phyloP scores from a whole-genome alignment of 1,284 basidiomycete genomes.

The Agroathelia rolfsii region DNA sequence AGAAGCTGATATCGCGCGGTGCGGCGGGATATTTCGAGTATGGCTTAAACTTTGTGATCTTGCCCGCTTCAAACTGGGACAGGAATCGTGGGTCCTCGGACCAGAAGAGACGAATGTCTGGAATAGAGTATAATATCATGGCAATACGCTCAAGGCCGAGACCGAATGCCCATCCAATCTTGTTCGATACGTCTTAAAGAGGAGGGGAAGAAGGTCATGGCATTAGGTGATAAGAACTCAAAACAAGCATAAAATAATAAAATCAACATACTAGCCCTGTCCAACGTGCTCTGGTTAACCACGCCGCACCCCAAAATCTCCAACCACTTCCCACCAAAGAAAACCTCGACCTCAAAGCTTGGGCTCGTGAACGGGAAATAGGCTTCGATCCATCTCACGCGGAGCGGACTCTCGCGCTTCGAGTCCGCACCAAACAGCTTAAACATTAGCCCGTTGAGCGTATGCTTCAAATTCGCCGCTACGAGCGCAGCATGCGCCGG shows the following conservation, averaged over 20 bases:
- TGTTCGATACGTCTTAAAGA: slow-evolving; percentile 75
- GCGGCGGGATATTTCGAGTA: slow-evolving; percentile 88
- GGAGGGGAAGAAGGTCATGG: slow-evolving; percentile 3
- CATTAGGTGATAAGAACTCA: slow-evolving; percentile 5
- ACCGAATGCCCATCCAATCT: slow-evolving; percentile 97
- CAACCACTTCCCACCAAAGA: slow-evolving; percentile 94
- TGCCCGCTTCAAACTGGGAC: slow-evolving; percentile 72
- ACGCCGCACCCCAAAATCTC: slow-evolving; percentile 96
- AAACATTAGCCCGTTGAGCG: slow-evolving; percentile 83
- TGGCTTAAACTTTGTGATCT: slow-evolving; percentile 73
- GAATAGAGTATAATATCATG: slow-evolving; percentile 96
- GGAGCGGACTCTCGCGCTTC: slow-evolving; percentile 54
- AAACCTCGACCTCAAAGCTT: slow-evolving; percentile 96
- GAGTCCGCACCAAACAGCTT: slow-evolving; percentile 65
- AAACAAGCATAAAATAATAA: slow-evolving; percentile 5
- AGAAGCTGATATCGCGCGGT: slow-evolving; percentile 89
- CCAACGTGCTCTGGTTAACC: slow-evolving; percentile 80
- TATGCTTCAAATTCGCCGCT: slow-evolving; percentile 82
- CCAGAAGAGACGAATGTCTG: slow-evolving; percentile 99
- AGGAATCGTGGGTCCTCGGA: slow-evolving; percentile 83
- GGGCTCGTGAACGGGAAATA: slow-evolving; percentile 98
- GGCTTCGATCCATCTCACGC: slow-evolving; percentile 95
- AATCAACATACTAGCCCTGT: slow-evolving; percentile 65
- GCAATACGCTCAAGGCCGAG: slow-evolving; percentile 96
- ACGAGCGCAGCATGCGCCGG: slow-evolving; percentile 62